Conservation (phyloP, 179 eudicot genomes). For the Sideroxylon spinosum region DNA sequence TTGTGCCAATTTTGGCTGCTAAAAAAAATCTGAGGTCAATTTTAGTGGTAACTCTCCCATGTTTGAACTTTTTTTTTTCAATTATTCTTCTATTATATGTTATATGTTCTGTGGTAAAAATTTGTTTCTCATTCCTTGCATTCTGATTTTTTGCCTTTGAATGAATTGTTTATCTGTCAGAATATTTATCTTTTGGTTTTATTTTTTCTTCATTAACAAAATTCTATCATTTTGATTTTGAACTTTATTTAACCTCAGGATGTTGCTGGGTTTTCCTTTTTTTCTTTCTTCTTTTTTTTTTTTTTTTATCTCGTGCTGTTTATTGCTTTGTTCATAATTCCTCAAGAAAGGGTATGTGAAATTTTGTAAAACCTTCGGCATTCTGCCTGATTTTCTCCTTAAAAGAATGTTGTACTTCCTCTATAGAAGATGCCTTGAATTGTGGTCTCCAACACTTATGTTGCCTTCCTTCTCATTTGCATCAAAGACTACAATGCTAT, state of each 20-base stretch:
- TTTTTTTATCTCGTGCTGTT: neutral
- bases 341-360: neutral
- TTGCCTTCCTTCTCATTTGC: neutral
- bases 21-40: slow-evolving; percentile 5
- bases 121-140: neutral
- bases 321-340: neutral
- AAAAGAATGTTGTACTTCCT: neutral
- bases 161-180: neutral
- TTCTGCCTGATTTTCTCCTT: neutral
- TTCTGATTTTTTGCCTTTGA: neutral
- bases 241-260: neutral
- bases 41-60: neutral
- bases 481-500: neutral
- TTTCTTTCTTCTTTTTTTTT: too few species aligned
- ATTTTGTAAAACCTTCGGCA: neutral
- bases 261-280: too few species aligned
- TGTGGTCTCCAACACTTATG: neutral
- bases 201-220: neutral
- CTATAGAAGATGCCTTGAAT: neutral
- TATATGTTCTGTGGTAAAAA: neutral
- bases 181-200: slow-evolving; percentile 7
- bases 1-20: slow-evolving; percentile 1
- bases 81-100: neutral
- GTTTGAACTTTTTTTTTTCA: neutral
- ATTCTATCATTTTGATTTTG: neutral